Conservation (phyloP, 2,329 filamentous ascomycete genomes). For the Plectosphaerella cucumerina region DNA sequence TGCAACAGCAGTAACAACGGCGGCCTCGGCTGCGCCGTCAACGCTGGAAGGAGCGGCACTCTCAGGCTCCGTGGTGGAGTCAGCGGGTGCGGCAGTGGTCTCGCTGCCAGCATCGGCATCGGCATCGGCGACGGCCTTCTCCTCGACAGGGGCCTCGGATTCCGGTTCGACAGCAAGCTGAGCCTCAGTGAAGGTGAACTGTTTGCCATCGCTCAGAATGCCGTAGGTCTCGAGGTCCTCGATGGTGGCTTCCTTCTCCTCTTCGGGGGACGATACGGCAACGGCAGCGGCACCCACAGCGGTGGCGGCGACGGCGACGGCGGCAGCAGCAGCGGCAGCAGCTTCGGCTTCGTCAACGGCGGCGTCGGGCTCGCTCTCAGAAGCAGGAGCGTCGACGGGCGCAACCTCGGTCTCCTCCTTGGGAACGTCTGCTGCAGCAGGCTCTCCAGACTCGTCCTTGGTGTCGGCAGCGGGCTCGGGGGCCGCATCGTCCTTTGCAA, state of each 20-base stretch:
- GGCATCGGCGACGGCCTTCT: not conserved
- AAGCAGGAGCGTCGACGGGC: not conserved
- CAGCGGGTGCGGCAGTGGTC: not conserved
- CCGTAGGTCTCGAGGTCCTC: conserved; percentile 1
- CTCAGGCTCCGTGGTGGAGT: not conserved
- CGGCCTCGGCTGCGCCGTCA: not conserved
- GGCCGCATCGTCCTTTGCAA: not conserved
- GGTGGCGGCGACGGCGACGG: not conserved
- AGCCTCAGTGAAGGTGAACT: not conserved
- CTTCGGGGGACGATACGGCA: not conserved
- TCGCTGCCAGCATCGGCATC: not conserved
- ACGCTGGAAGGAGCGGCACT: not conserved
- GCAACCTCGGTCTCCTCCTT: not conserved
- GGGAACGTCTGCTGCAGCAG: not conserved
- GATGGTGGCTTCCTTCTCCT: not conserved
- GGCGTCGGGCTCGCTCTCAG: not conserved
- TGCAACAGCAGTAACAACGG: not conserved
- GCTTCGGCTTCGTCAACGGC: not conserved
- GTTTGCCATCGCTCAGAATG: not conserved
- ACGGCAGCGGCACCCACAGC: not conserved
- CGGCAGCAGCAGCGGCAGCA: not conserved
- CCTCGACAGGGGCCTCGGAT: not conserved
- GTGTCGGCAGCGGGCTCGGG: not conserved
- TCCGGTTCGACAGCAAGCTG: not conserved
- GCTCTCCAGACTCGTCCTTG: not conserved